Conservation (phyloP, 805 yeast species). For the Kluyveromyces wickerhamii region DNA sequence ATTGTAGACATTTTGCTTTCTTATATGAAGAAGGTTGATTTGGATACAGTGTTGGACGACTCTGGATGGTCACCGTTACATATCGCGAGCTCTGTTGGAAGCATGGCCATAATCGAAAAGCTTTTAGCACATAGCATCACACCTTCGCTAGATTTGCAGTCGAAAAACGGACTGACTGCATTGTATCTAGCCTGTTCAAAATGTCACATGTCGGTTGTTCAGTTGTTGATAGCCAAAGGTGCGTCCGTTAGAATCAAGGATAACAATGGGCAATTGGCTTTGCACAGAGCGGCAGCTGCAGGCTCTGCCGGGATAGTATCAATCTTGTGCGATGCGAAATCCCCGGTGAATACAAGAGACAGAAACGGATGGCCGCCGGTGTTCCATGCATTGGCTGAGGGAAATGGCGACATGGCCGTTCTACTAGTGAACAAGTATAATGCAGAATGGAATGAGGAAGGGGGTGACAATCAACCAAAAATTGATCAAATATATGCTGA, state of each 20-base stretch:
- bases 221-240: slow-evolving; percentile 44
- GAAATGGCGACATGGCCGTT: slow-evolving; percentile 70
- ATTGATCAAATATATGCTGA: slow-evolving; percentile 55
- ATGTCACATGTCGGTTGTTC: slow-evolving; percentile 46
- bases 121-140: slow-evolving; percentile 42
- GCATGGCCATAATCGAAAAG: slow-evolving; percentile 40
- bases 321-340: slow-evolving; percentile 42
- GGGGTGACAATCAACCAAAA: slow-evolving; percentile 31
- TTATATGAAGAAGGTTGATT: slow-evolving; percentile 36
- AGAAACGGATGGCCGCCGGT: slow-evolving; percentile 73
- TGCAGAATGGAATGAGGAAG: slow-evolving; percentile 53
- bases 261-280: slow-evolving; percentile 51
- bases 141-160: slow-evolving; percentile 54
- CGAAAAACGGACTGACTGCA: slow-evolving; percentile 65
- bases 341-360: slow-evolving; percentile 65
- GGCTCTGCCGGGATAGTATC: slow-evolving; percentile 57
- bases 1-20: slow-evolving; percentile 38
- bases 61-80: slow-evolving; percentile 89
- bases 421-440: slow-evolving; percentile 49
- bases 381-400: slow-evolving; percentile 88
- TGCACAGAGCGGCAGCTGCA: slow-evolving; percentile 77
- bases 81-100: slow-evolving; percentile 72
- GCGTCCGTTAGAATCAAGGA: slow-evolving; percentile 65
- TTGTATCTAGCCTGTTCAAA: slow-evolving; percentile 74
- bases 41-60: slow-evolving; percentile 62